These are phyloP conservation scores for Penicillium sp. DNA, from an alignment of 2,329 filamentous ascomycete species.

Conservation along the genomic window DNA sequence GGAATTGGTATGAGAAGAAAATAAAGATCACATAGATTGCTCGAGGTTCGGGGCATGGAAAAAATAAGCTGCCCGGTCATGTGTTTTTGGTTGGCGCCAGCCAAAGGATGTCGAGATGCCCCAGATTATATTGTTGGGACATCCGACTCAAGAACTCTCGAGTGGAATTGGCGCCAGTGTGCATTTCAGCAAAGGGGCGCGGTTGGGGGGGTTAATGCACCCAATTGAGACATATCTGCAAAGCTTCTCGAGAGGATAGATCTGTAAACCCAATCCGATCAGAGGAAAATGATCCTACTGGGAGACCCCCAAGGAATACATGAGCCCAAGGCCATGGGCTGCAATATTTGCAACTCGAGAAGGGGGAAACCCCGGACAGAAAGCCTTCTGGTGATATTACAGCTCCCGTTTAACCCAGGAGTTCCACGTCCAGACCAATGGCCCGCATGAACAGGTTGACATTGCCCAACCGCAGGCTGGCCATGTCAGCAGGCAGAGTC, in stretches of 20 bases:
- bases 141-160: constrained; percentile 9
- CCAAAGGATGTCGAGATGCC: constrained; percentile 2
- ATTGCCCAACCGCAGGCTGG: constrained; percentile 80
- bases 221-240: background rate
- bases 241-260: background rate
- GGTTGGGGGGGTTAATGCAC: too few species aligned
- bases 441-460: constrained; percentile 99
- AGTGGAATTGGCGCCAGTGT: background rate
- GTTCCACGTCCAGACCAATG: constrained; percentile 95
- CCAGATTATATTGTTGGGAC: background rate
- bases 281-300: background rate
- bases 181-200: constrained; percentile 2
- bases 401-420: constrained; percentile 60
- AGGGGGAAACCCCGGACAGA: background rate
- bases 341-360: background rate
- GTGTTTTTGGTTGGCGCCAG: constrained; percentile 4
- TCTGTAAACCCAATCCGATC: background rate
- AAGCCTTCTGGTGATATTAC: background rate
- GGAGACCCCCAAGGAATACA: background rate
- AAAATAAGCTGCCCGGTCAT: constrained; percentile 12
- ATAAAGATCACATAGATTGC: constrained; percentile 12
- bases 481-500: constrained; percentile 85
- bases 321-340: background rate
- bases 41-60: constrained; percentile 9
- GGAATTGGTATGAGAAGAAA: constrained; percentile 24